phyloP scores from a whole-genome alignment of 768 basidiomycete genomes.

The Hebeloma cylindrosporum region DNA sequence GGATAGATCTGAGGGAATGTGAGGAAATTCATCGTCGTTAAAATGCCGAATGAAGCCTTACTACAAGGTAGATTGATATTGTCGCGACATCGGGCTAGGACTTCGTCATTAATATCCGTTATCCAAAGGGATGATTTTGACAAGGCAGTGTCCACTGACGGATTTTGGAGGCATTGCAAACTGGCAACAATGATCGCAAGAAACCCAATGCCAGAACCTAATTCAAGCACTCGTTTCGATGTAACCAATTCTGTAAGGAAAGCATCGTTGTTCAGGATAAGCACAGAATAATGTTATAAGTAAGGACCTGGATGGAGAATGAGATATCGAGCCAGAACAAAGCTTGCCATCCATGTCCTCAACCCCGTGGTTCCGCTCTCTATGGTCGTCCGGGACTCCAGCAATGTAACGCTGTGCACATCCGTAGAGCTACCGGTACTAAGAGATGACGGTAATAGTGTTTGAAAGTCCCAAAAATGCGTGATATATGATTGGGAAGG shows the following conservation, averaged over 20 bases:
- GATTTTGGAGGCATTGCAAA: conserved; percentile 44
- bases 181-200: conserved; percentile 62
- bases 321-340: conserved; percentile 62
- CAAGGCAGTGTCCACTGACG: background rate
- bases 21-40: conserved; percentile 20
- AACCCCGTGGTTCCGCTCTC: conserved; percentile 80
- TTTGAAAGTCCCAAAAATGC: conserved; percentile 52
- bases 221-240: conserved; percentile 57
- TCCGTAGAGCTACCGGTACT: conserved; percentile 20
- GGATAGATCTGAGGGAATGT: conserved; percentile 49
- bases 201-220: conserved; percentile 78
- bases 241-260: conserved; percentile 45
- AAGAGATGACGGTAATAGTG: background rate
- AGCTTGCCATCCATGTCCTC: conserved; percentile 77
- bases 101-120: conserved; percentile 65
- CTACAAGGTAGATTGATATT: conserved; percentile 70
- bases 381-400: conserved; percentile 73
- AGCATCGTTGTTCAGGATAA: background rate
- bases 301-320: conserved; percentile 53
- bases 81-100: conserved; percentile 57
- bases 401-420: conserved; percentile 53
- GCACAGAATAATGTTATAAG: background rate
- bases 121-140: conserved; percentile 33
- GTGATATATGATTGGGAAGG: conserved; percentile 64
- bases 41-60: conserved; percentile 44